Base-by-base conservation (phyloP, 192 early-diverging fungal species). In the Backusella sp. region DNA sequence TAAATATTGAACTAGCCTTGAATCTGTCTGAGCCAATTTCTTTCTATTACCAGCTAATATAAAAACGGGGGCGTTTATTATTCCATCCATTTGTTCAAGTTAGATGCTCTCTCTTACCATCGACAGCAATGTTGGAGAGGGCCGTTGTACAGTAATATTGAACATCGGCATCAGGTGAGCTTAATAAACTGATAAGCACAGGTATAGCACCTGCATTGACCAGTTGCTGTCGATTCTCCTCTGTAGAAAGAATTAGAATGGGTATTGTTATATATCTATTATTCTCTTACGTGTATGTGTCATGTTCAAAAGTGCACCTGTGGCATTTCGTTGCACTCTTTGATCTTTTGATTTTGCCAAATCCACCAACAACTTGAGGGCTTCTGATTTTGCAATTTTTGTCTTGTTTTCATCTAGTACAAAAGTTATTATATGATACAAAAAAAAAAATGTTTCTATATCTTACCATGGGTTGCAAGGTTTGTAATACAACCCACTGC, bases 401-500 rank as follows among this genome's bases (percentile, higher is more conserved):
- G 89, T 90, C 83, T 97, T 97, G 86, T 96, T 97, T 66, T 93
- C 94, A 68, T 96, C 95, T 87, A 78, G 8, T 28, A 28, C 0
- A 28, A 28, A 28, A 28, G 28, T 28, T 28, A 28, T 28, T 28
- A 28, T 36, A 28, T n/a, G n/a, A n/a, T n/a, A 28, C 1, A 28
- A 28, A 28, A 28, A 69, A 49, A 44, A 72, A 39, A 36, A n/a
- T 8, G 68, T 34, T 66, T n/a, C n/a, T 49, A 65, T 52, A 72
- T 34, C 42, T 72, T 85, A 91, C 91, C 91, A 78, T 90, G 87
- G 4, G 96, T 96, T 6, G 95, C 94, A 72, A 97, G 88, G 68
- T 97, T 97, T 0, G 96, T 97, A 75, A 97, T 95, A 84, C 96
- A 97, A 15, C 96, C 96, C 19, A 96, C 96, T 14, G 95, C 94